Evolutionary conservation across 139 green algal genomes (phyloP).

Genomic region (Chlorella vulgaris): DNA sequence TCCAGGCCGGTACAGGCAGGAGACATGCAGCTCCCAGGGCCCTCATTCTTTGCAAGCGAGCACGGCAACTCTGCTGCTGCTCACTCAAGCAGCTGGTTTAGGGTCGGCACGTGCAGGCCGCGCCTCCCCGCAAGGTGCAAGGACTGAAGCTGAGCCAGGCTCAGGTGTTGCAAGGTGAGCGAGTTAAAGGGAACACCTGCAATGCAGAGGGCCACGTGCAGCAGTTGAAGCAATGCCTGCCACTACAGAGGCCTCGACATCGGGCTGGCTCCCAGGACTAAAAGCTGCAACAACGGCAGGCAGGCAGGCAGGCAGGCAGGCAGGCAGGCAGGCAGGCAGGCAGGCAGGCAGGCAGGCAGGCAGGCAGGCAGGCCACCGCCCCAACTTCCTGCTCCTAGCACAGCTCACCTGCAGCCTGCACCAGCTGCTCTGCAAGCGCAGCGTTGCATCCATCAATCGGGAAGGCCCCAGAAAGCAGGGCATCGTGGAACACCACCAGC

Average conservation of each 20-base stretch:
- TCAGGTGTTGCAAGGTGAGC: slow-evolving; percentile 38
- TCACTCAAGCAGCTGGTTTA: slow-evolving; percentile 46
- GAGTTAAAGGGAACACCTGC: neutral
- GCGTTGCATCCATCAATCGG: neutral
- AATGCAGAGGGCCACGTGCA: neutral
- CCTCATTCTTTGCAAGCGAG: no score
- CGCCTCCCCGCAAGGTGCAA: slow-evolving; percentile 39
- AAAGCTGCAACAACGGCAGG: neutral
- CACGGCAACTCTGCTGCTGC: no score
- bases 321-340: no score
- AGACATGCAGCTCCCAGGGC: no score
- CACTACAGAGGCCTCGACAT: neutral
- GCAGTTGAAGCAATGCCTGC: neutral
- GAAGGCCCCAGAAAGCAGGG: slow-evolving; percentile 2
- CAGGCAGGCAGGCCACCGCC: neutral
- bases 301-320: neutral
- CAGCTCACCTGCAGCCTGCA: neutral
- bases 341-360: neutral
- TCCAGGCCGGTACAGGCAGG: no score
- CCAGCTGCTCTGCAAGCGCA: neutral
- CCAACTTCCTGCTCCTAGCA: no score
- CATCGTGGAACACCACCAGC: slow-evolving; percentile 37
- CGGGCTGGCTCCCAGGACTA: neutral
- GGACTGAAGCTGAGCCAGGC: slow-evolving; percentile 33
- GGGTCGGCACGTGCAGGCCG: slow-evolving; percentile 42